Evolutionary conservation across 768 basidiomycete genomes (phyloP).

Genomic region (Tricholoma bakamatsutake): DNA sequence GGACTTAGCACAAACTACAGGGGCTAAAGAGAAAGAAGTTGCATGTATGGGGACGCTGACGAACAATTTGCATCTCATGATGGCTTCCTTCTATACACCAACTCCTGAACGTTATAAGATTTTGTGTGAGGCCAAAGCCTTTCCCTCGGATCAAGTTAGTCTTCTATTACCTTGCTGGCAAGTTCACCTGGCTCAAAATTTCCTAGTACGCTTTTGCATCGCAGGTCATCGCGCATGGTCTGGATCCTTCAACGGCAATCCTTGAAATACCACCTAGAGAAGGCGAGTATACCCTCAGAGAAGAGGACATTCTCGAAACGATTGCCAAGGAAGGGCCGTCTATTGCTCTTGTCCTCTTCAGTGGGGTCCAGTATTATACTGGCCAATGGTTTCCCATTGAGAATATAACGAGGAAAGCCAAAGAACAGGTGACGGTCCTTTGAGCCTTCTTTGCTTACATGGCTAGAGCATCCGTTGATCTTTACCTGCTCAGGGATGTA

Average conservation of each 20-base stretch:
- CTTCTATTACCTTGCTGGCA: conserved; percentile 11
- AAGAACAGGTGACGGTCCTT: conserved; percentile 68
- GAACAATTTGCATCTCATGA: conserved; percentile 92
- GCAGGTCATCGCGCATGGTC: conserved; percentile 78
- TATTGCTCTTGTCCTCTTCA: conserved; percentile 89
- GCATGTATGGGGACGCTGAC: conserved; percentile 95
- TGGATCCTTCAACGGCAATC: conserved; percentile 66
- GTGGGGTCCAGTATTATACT: conserved; percentile 95
- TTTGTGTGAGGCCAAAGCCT: conserved; percentile 88
- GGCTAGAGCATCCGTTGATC: conserved; percentile 9
- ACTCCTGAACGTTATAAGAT: conserved; percentile 84
- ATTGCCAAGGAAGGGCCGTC: conserved; percentile 67
- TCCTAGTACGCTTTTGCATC: conserved; percentile 91
- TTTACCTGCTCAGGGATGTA: conserved; percentile 61
- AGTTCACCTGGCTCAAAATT: conserved; percentile 10
- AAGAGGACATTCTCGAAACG: conserved; percentile 78
- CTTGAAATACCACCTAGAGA: conserved; percentile 74
- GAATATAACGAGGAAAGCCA: conserved; percentile 75
- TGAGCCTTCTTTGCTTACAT: conserved; percentile 4
- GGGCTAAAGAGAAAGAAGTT: conserved; percentile 84
- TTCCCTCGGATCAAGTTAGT: conserved; percentile 92
- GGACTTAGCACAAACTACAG: conserved; percentile 36
- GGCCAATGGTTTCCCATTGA: conserved; percentile 92
- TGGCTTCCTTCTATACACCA: conserved; percentile 92
- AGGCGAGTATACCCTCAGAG: conserved; percentile 82